These are phyloP conservation scores for Neoarthrinium moseri DNA, from an alignment of 2,329 filamentous ascomycete species.

Conservation along the genomic window DNA sequence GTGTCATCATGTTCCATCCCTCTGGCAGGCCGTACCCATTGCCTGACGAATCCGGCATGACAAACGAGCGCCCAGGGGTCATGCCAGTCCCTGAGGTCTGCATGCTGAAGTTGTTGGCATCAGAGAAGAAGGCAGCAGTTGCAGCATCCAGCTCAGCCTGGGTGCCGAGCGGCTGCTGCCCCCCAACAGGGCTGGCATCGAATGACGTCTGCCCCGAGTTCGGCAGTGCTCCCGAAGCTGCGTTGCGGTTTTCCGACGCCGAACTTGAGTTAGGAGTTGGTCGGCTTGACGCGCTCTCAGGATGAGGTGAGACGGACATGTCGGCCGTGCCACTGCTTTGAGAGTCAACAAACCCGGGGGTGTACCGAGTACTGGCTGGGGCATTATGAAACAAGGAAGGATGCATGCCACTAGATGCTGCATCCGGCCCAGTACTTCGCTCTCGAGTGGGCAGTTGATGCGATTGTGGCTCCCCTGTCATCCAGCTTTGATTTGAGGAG, in stretches of 20 bases:
- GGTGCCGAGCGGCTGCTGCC: constrained; percentile 39
- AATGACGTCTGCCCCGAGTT: constrained; percentile 46
- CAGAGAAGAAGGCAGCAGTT: constrained; percentile 37
- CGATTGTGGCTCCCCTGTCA: constrained; percentile 37
- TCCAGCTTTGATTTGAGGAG: constrained; percentile 28
- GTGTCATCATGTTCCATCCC: constrained; percentile 42
- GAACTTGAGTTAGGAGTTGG: constrained; percentile 60
- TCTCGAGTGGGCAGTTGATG: constrained; percentile 31
- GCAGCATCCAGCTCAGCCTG: constrained; percentile 35
- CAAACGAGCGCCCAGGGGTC: constrained; percentile 32
- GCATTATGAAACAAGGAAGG: constrained; percentile 14
- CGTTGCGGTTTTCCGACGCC: constrained; percentile 40
- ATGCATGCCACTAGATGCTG: constrained; percentile 7
- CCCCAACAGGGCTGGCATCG: constrained; percentile 48
- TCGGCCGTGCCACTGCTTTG: constrained; percentile 46
- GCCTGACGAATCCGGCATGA: constrained; percentile 34
- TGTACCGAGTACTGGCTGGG: neutral
- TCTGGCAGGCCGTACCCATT: constrained; percentile 41
- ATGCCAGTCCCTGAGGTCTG: constrained; percentile 22
- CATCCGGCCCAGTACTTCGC: constrained; percentile 18
- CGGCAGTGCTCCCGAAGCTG: constrained; percentile 25
- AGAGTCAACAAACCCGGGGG: constrained; percentile 35
- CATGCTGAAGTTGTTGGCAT: constrained; percentile 38
- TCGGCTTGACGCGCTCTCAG: constrained; percentile 48
- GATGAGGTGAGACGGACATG: constrained; percentile 47